These are phyloP conservation scores for Bipolaris zeicola DNA, from an alignment of 2,329 filamentous ascomycete species.

Conservation along the genomic window DNA sequence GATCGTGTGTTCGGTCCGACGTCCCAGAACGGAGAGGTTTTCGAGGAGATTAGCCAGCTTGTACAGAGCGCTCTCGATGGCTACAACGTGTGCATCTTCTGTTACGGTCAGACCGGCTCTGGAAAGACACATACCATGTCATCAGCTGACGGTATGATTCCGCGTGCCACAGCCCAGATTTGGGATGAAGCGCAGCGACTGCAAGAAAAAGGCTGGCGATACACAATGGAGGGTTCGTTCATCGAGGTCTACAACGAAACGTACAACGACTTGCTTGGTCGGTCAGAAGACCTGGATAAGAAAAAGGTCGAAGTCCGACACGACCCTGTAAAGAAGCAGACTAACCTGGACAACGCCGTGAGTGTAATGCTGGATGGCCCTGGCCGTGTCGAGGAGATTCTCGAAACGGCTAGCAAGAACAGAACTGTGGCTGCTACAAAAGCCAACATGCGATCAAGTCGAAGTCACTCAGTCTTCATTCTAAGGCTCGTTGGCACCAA, in stretches of 20 bases:
- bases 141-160: conserved; percentile 94
- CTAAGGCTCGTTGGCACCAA: conserved; percentile 73
- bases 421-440: conserved; percentile 95
- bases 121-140: conserved; percentile 99
- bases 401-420: conserved; percentile 81
- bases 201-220: conserved; percentile 90
- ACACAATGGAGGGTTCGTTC: conserved; percentile 93
- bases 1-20: conserved; percentile 86
- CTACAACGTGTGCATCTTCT: conserved; percentile 99
- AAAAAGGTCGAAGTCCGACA: conserved; percentile 90
- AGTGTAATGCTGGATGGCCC: conserved; percentile 79
- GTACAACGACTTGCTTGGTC: conserved; percentile 84
- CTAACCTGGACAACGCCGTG: conserved; percentile 78
- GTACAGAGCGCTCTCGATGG: conserved; percentile 96
- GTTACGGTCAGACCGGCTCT: conserved; percentile 95
- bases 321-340: conserved; percentile 80
- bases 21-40: conserved; percentile 82
- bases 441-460: conserved; percentile 91
- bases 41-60: conserved; percentile 94
- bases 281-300: conserved; percentile 72
- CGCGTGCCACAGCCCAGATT: conserved; percentile 88
- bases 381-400: conserved; percentile 76
- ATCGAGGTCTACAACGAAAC: conserved; percentile 99
- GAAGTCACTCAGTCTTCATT: conserved; percentile 96
- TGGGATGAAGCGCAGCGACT: conserved; percentile 84